Percentiles rank a stretch among this genome's conserved stretches.
Conservation (phyloP, 164 flowering plant species). For the Tetrastigma voinierianum region DNA sequence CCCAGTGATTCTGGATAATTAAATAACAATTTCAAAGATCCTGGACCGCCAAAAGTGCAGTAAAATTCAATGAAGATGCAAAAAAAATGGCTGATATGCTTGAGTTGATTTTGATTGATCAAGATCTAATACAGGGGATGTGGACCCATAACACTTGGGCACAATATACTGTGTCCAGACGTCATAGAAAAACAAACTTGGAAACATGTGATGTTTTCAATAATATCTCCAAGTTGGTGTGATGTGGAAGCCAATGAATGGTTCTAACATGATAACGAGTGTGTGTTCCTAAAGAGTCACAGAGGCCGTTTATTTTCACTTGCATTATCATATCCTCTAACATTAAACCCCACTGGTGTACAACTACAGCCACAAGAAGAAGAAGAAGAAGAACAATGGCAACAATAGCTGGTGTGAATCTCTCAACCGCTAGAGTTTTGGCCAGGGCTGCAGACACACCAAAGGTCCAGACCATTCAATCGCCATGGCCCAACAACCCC, state of each 20-base stretch:
- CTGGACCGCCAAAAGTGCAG: too few relatives aligned
- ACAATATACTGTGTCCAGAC: too few relatives aligned
- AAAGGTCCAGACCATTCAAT: slow-evolving; percentile 17
- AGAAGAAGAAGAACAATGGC: slow-evolving; percentile 35
- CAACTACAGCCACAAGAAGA: not conserved
- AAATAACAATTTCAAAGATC: too few relatives aligned
- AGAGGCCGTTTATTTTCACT: slow-evolving; percentile 12
- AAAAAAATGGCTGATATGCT: too few relatives aligned
- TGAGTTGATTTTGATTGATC: too few relatives aligned
- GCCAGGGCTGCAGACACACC: slow-evolving; percentile 32
- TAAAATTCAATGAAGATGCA: too few relatives aligned
- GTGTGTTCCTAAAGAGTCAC: slow-evolving; percentile 30
- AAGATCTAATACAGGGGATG: too few relatives aligned
- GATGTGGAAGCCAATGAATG: slow-evolving; percentile 10
- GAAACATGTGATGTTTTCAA: too few relatives aligned
- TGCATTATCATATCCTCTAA: slow-evolving; percentile 1
- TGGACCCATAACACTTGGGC: too few relatives aligned
- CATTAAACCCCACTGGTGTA: not conserved
- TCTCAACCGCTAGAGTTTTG: slow-evolving; percentile 34
- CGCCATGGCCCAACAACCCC: slow-evolving; percentile 34
- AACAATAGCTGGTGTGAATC: slow-evolving; percentile 46
- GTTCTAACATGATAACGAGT: slow-evolving; percentile 45
- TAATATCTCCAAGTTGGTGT: too few relatives aligned
- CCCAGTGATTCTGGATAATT: too few relatives aligned
- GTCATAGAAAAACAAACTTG: too few relatives aligned